Conservation (phyloP, 768 basidiomycete species). For the Suillus brevipes region DNA sequence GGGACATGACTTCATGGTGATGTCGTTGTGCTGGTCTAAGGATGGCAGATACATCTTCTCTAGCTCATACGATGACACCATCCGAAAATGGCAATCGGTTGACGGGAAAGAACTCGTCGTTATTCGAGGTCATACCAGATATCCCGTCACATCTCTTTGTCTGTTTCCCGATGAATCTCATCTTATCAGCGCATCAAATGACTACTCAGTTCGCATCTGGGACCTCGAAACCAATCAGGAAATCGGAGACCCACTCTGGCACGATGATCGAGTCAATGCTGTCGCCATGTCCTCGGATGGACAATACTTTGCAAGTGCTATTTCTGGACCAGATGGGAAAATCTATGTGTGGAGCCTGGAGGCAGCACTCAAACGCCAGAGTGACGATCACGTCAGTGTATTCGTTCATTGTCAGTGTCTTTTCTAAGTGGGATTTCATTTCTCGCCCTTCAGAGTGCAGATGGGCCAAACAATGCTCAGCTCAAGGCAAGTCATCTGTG, state of each 20-base stretch:
- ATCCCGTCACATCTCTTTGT: not conserved
- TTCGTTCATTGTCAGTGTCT: not conserved
- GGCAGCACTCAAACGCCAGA: slow-evolving; percentile 4
- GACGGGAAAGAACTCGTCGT: not conserved
- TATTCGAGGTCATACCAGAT: not conserved
- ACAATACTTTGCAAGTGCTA: slow-evolving; percentile 59
- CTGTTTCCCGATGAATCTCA: not conserved
- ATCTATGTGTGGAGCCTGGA: slow-evolving; percentile 82
- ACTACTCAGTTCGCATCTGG: slow-evolving; percentile 1
- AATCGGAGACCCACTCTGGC: slow-evolving; percentile 51
- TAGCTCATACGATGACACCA: not conserved
- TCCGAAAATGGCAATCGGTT: not conserved
- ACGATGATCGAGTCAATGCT: slow-evolving; percentile 66
- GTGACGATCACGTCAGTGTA: not conserved
- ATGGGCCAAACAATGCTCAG: not conserved
- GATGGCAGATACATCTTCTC: not conserved
- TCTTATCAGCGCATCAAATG: not conserved
- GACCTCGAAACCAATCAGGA: not conserved
- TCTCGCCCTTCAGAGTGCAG: not conserved
- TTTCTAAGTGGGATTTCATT: not conserved
- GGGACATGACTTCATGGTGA: not conserved
- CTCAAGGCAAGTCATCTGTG: not conserved
- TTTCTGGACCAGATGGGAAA: slow-evolving; percentile 65
- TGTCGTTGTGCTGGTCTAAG: not conserved
- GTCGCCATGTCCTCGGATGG: slow-evolving; percentile 67